phyloP scores from a whole-genome alignment of 768 basidiomycete species.

The Agaricus subrufescens region DNA sequence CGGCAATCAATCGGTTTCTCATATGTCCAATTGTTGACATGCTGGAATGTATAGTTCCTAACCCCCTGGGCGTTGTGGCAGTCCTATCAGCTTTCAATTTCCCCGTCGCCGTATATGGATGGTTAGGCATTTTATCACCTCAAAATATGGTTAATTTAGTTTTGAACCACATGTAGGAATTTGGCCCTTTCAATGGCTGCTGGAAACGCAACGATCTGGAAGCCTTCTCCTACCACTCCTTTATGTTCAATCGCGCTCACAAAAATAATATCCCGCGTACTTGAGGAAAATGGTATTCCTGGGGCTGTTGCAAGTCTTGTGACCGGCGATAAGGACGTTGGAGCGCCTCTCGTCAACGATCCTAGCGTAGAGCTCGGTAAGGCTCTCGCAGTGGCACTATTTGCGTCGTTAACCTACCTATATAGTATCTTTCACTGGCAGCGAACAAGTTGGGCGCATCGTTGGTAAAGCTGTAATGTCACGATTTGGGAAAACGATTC shows the following conservation, averaged over 20 bases:
- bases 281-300: slow-evolving; percentile 79
- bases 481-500: slow-evolving; percentile 83
- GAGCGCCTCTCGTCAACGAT: slow-evolving; percentile 74
- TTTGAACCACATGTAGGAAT: slow-evolving; percentile 55
- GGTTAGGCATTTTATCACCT: slow-evolving; percentile 37
- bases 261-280: slow-evolving; percentile 72
- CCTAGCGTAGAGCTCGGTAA: slow-evolving; percentile 74
- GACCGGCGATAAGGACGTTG: slow-evolving; percentile 77
- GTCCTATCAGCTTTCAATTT: slow-evolving; percentile 96
- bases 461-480: slow-evolving; percentile 88
- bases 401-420: not conserved
- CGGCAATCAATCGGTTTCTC: slow-evolving; percentile 9
- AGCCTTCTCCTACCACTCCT: slow-evolving; percentile 87
- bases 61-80: slow-evolving; percentile 71
- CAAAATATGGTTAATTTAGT: not conserved
- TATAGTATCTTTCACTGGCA: slow-evolving; percentile 92
- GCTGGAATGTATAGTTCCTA: slow-evolving; percentile 57
- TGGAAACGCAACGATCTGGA: slow-evolving; percentile 94
- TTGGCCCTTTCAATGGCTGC: slow-evolving; percentile 82
- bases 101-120: slow-evolving; percentile 90
- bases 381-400: slow-evolving; percentile 11
- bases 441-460: slow-evolving; percentile 78
- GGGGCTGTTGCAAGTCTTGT: slow-evolving; percentile 82
- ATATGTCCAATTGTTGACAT: slow-evolving; percentile 16
- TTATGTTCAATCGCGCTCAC: slow-evolving; percentile 90